These are phyloP conservation scores for Paragyromitra xinjiangensis DNA, from an alignment of 495 filamentous ascomycete species.

Conservation along the genomic window DNA sequence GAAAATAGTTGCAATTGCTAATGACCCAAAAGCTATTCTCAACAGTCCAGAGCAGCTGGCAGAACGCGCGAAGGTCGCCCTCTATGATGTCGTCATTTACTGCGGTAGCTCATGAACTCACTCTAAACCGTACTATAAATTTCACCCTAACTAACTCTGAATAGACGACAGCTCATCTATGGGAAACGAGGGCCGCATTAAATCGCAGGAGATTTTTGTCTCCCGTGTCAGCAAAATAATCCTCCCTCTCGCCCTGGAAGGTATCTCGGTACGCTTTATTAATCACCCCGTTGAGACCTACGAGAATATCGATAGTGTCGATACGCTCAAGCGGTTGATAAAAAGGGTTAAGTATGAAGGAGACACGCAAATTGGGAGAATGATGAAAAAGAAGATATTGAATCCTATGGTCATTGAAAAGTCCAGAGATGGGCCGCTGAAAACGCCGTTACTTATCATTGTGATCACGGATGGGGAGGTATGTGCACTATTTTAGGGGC, in stretches of 20 bases:
- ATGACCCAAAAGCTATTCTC: neutral
- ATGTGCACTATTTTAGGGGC: neutral
- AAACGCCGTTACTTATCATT: constrained; percentile 72
- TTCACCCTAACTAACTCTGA: neutral
- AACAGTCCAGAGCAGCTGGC: neutral
- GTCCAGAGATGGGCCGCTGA: constrained; percentile 62
- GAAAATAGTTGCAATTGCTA: neutral
- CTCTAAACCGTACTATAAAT: neutral
- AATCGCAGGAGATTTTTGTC: neutral
- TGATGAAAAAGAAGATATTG: constrained; percentile 68
- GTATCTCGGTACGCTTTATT: constrained; percentile 37
- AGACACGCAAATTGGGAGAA: constrained; percentile 71
- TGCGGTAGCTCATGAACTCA: constrained; percentile 26
- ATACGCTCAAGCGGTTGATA: neutral
- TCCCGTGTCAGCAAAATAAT: neutral
- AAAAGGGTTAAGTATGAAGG: constrained; percentile 62
- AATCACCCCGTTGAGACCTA: constrained; percentile 21
- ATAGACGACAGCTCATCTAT: constrained; percentile 49
- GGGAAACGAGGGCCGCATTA: neutral
- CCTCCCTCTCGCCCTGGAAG: neutral
- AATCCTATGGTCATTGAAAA: constrained; percentile 66
- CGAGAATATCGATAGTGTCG: neutral
- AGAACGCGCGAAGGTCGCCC: constrained; percentile 21
- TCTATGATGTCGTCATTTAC: constrained; percentile 48
- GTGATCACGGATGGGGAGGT: constrained; percentile 70